Evolutionary conservation across 1,284 basidiomycete species (phyloP), one percentile per base, ranked within the genome.

Genomic region (Trametes pubescens): DNA sequence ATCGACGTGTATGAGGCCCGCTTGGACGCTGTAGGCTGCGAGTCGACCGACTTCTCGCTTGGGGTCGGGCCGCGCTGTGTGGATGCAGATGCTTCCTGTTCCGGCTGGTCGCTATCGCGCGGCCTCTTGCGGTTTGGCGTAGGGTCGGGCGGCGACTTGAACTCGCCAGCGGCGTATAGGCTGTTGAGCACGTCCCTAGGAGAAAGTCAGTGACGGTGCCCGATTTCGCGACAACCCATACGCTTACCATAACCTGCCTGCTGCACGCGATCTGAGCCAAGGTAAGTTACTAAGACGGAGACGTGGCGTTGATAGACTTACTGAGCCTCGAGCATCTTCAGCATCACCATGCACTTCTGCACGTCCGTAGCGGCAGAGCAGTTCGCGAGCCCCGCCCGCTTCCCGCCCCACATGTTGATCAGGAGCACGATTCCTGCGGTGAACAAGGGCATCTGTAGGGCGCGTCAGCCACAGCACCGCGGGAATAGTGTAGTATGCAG

Each of bases 321-420:
- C 72, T 80, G 77, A 24, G 79, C 73, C 71, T 92, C 90, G 46
- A 82, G 79, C 11, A 74, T 73, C 55, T 82, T 81, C 29, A 92
- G 76, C 21, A 85, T 85, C 34, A 83, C 78, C 79, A 93, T 86
- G 70, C 91, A 91, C 69, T 86, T 88, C 66, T 87, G 81, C 29
- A 94, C 88, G 69, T 93, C 91, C 48, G 79, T 79, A 80, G 91
- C 84, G 52, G 82, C 82, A 1, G 84, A 79, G 62, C 91, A 86
- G 0, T 77, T 79, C 11, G 79, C 77, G 24, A 84, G 75, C 0
- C 86, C 86, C 18, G 85, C 82, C 56, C 84, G 81, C 72, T 86
- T 88, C 16, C 86, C 87, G 13, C 88, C 87, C 85, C 92, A 94
- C 21, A 93, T 87, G 68, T 87, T 90, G 67, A 94, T 79, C 51